phyloP scores from a whole-genome alignment of 2,329 filamentous ascomycete genomes.

The Penicillium nordicum region DNA sequence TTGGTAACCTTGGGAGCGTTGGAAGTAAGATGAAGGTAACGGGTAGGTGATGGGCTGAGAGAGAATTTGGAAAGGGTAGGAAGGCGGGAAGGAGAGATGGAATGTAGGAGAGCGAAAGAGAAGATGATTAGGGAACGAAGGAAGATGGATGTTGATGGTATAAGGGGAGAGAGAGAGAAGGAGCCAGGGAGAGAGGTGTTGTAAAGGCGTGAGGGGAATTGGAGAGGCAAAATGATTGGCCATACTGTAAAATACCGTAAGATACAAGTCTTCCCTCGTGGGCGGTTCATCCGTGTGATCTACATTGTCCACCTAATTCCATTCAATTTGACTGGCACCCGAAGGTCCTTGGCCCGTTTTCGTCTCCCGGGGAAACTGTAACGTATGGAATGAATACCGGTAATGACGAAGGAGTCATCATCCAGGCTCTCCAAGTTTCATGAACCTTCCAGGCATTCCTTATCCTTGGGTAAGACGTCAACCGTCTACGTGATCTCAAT shows the following conservation, averaged over 20 bases:
- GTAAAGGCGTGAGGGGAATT: slow-evolving; percentile 18
- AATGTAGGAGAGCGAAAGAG: slow-evolving; percentile 7
- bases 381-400: slow-evolving; percentile 6
- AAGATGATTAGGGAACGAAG: slow-evolving; percentile 12
- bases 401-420: slow-evolving; percentile 10
- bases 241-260: slow-evolving; percentile 11
- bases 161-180: slow-evolving; percentile 16
- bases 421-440: slow-evolving; percentile 17
- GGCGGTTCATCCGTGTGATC: slow-evolving; percentile 7
- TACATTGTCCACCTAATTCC: not conserved
- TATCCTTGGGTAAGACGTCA: slow-evolving; percentile 17
- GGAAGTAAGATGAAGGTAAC: slow-evolving; percentile 5
- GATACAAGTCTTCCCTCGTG: slow-evolving; percentile 22
- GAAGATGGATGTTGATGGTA: slow-evolving; percentile 18
- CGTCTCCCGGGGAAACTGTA: slow-evolving; percentile 6
- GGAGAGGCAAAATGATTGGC: slow-evolving; percentile 12
- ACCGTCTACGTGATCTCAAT: slow-evolving; percentile 5
- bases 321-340: slow-evolving; percentile 1
- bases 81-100: slow-evolving; percentile 11
- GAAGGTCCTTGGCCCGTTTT: slow-evolving; percentile 13
- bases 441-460: slow-evolving; percentile 31
- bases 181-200: slow-evolving; percentile 17
- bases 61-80: slow-evolving; percentile 3
- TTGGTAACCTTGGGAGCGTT: slow-evolving; percentile 5
- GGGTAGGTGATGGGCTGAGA: slow-evolving; percentile 8